Evolutionary conservation across 257 asterid species (phyloP).

Genomic region (Thymus quinquecostatus): DNA sequence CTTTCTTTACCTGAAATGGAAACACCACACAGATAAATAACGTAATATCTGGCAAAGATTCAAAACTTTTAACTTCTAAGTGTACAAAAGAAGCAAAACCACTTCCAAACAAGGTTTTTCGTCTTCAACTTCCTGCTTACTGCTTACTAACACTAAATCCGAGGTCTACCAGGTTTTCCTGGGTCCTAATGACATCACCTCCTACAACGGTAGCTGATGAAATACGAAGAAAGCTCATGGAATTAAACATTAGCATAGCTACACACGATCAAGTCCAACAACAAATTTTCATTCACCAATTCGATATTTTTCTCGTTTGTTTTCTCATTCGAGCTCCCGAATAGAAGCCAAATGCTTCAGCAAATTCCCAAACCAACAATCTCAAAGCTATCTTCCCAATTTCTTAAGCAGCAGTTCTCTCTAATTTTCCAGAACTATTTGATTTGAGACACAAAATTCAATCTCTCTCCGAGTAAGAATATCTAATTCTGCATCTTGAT

Average conservation of each 20-base stretch:
- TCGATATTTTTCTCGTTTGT: background rate
- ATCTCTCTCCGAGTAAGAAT: background rate
- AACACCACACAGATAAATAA: background rate
- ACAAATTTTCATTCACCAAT: background rate
- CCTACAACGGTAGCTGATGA: background rate
- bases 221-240: no score
- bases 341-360: background rate
- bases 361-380: background rate
- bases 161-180: background rate
- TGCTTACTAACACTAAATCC: background rate
- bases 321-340: background rate
- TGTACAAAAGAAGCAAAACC: background rate
- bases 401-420: background rate
- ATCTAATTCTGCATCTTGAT: background rate
- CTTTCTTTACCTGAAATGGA: constrained; percentile 55
- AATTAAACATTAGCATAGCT: background rate
- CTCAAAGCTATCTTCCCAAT: background rate
- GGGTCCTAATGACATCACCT: background rate
- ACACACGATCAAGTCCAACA: background rate
- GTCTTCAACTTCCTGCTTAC: background rate
- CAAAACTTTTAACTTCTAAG: background rate
- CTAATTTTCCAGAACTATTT: background rate
- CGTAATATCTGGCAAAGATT: background rate
- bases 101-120: no score
- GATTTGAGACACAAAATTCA: background rate